Base-by-base conservation (phyloP, 495 filamentous ascomycete species). In the Penicillium argentinense region DNA sequence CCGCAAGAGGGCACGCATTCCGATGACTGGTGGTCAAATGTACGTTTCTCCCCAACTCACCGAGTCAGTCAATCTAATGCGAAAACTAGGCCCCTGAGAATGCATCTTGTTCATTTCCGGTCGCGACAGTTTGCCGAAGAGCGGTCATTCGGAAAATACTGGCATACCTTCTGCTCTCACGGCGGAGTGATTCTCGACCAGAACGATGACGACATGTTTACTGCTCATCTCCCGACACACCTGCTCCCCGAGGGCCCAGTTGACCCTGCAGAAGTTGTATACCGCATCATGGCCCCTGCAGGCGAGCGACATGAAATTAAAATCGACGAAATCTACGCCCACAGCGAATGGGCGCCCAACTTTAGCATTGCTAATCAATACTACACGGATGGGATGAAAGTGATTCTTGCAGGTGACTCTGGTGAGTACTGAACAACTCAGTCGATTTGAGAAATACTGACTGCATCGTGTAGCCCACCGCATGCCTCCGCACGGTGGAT, bases 381-480 rank as follows among this genome's bases (percentile, higher is more conserved):
- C 9, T 17, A 21, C 9, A 45, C 18, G 3, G 30, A 36, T 19
- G 14, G 28, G 24, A 34, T 34, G 19, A 36, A 18, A 17, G 59
- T 83, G 3, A 72, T 83, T 22, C 62, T 82, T 0, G 78, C 73
- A 4, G 80, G 80, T 11, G 80, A 83, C n/a, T 18, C 33, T 21
- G 33, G 33, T 36, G 21, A 36, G 33, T 21, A 19, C 33, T 21
- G 5, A 36, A 36, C 7, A 36, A 30, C 12, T 4, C 9, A 30
- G 28, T 26, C 33, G n/a, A 9, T 21, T 11, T n/a, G n/a, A 18
- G 5, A 8, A 1, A 9, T 9, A 12, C 17, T 0, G 5, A 36
- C 12, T 9, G 8, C 18, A 9, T 18, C 16, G 11, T 54, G 64
- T 53, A 32, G 75, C 76, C 0, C 78, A 83, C 47, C 72, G 68